Evolutionary conservation across 2,329 filamentous ascomycete genomes (phyloP).

Genomic region (Tolypocladium nubicola): DNA sequence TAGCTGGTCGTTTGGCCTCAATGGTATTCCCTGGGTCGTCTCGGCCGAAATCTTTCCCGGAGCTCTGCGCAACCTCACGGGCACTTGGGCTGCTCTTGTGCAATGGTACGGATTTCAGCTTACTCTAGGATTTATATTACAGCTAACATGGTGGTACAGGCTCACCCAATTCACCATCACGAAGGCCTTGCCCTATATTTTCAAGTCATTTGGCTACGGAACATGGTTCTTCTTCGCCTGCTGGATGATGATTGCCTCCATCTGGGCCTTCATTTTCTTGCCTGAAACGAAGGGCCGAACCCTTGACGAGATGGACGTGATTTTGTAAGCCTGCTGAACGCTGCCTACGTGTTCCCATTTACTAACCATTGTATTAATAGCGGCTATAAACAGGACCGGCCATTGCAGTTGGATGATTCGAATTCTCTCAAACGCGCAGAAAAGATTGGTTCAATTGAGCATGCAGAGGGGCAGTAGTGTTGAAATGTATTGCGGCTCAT

Average conservation of each 20-base stretch:
- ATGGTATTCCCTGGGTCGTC: slow-evolving; percentile 35
- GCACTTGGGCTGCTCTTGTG: slow-evolving; percentile 27
- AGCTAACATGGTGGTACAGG: slow-evolving; percentile 6
- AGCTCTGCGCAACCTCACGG: slow-evolving; percentile 29
- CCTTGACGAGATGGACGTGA: slow-evolving; percentile 39
- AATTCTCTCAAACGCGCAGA: no score
- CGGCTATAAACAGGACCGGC: no score
- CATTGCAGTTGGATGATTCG: no score
- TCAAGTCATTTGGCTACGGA: slow-evolving; percentile 33
- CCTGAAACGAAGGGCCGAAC: slow-evolving; percentile 46
- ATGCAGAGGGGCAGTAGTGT: no score
- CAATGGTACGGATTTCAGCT: slow-evolving; percentile 19
- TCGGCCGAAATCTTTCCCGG: slow-evolving; percentile 34
- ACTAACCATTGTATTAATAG: no score
- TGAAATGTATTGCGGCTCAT: no score
- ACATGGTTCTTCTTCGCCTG: slow-evolving; percentile 48
- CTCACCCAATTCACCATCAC: slow-evolving; percentile 31
- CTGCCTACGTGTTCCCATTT: no score
- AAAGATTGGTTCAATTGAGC: no score
- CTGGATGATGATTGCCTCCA: slow-evolving; percentile 34
- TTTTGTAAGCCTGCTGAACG: slow-evolving; percentile 12
- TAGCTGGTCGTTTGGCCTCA: slow-evolving; percentile 32
- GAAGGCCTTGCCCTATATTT: slow-evolving; percentile 33
- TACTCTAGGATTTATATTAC: not conserved
- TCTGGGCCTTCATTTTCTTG: slow-evolving; percentile 40